A percentile compares a stretch with the other conserved stretches of the same genome.
Evolutionary conservation across 176 grass and related monocot species (phyloP).

Genomic region (Phragmites australis): DNA sequence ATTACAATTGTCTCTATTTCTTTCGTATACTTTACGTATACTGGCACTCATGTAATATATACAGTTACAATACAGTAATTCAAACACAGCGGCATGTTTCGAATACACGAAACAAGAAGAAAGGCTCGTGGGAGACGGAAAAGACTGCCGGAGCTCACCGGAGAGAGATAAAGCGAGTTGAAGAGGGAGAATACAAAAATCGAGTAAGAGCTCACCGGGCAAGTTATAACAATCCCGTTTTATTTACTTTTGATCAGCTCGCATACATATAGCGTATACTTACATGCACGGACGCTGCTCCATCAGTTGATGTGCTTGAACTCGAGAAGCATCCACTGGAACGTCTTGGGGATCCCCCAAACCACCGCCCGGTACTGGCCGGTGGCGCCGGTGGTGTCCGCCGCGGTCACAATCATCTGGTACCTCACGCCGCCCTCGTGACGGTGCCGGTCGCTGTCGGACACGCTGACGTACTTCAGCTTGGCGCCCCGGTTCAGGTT

Average conservation of each 20-base stretch:
- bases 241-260: background rate
- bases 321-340: constrained; percentile 36
- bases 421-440: constrained; percentile 40
- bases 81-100: no score
- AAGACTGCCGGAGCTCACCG: no score
- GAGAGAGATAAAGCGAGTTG: no score
- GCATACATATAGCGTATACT: background rate
- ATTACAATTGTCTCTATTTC: no score
- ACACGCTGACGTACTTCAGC: constrained; percentile 29
- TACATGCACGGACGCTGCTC: background rate
- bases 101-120: no score
- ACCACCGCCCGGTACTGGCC: constrained; percentile 9
- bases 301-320: constrained; percentile 41
- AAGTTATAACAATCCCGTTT: background rate
- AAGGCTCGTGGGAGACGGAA: no score
- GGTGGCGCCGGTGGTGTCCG: background rate
- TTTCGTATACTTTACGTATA: no score
- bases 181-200: no score
- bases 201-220: no score
- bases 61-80: no score
- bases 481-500: constrained; percentile 24
- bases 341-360: constrained; percentile 37
- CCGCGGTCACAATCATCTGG: constrained; percentile 32
- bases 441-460: background rate
- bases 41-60: no score